Percentiles rank a stretch among this genome's conserved stretches.
These are phyloP conservation scores for Penicillium sp. DNA, from an alignment of 2,329 filamentous ascomycete genomes.

Conservation along the genomic window DNA sequence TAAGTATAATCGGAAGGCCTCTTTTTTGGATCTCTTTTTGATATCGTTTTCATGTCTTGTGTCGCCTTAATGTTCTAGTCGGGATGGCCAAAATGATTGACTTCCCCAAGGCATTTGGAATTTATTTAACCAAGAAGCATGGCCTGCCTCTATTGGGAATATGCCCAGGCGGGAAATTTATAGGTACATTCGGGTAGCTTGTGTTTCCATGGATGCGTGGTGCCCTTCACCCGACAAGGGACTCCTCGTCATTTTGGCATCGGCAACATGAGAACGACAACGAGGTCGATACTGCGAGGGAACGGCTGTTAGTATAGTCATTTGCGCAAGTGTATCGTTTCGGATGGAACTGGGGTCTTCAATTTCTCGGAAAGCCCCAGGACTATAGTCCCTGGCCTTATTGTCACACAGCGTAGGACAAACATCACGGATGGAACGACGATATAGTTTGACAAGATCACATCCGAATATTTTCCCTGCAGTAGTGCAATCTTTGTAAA, in stretches of 20 bases:
- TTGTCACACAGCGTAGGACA: constrained; percentile 3
- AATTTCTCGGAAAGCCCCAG: background rate
- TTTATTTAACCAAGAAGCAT: constrained; percentile 67
- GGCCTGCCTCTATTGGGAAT: constrained; percentile 70
- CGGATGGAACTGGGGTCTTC: background rate
- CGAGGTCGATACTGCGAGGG: constrained; percentile 6
- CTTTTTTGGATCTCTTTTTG: background rate
- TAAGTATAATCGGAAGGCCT: background rate
- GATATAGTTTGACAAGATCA: background rate
- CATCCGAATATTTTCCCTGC: background rate
- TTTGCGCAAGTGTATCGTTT: background rate
- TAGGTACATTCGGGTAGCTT: constrained; percentile 75
- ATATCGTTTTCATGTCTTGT: background rate
- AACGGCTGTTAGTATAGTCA: constrained; percentile 6
- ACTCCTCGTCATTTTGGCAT: constrained; percentile 68
- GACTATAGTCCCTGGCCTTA: background rate
- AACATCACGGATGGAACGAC: background rate
- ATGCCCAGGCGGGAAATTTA: constrained; percentile 69
- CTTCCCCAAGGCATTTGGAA: constrained; percentile 66
- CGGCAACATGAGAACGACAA: constrained; percentile 56
- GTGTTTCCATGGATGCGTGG: constrained; percentile 78
- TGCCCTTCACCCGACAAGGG: constrained; percentile 60
- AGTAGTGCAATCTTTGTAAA: background rate
- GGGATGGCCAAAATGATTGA: constrained; percentile 22
- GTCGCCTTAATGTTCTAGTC: background rate